Base-by-base conservation (phyloP, 2,329 filamentous ascomycete genomes). In the Pyrenophora seminiperda region DNA sequence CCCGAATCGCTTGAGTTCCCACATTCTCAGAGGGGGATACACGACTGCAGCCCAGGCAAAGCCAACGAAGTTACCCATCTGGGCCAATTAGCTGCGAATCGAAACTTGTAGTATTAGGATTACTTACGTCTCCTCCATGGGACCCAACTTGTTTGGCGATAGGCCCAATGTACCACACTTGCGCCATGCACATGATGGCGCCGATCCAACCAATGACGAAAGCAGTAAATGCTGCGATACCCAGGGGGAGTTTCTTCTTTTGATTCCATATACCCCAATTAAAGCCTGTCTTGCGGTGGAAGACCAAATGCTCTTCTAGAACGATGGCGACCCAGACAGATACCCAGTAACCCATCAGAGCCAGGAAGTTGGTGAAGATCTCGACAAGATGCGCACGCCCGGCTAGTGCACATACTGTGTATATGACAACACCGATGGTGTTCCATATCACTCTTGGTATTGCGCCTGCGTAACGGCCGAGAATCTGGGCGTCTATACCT, bases 311-410 rank as follows among this genome's bases (percentile, higher is more conserved):
- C 63, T 89, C 86, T 62, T 83, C 78, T 2, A 85, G 68, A 2
- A 82, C 75, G 38, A 89, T 86, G 1, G 80, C 79, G 15, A 87
- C 77, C 83, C 84, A 87, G 36, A 87, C 82, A 11, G 79, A 79
- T 13, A 87, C 79, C 85, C 84, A 89, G 69, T 88, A 89, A 1
- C 86, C 86, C 82, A 89, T 88, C 17, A 89, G 72, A 0, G 84
- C 83, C 4, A 89, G 76, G 66, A 89, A 88, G 65, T 88, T 88
- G 9, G 82, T 83, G 65, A 89, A 87, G 50, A 89, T 86, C 19
- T 78, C 78, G 0, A 83, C 81, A 2, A 89, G 77, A 57, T 84
- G 72, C 18, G 79, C 77, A 11, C 84, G 79, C 0, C 86, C 86
- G 1, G 80, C 85, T 13, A 88, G 76, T 0, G 84, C 85, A 59